phyloP scores from a whole-genome alignment of 805 yeast species.

The Cyberlindnera lachancei region DNA sequence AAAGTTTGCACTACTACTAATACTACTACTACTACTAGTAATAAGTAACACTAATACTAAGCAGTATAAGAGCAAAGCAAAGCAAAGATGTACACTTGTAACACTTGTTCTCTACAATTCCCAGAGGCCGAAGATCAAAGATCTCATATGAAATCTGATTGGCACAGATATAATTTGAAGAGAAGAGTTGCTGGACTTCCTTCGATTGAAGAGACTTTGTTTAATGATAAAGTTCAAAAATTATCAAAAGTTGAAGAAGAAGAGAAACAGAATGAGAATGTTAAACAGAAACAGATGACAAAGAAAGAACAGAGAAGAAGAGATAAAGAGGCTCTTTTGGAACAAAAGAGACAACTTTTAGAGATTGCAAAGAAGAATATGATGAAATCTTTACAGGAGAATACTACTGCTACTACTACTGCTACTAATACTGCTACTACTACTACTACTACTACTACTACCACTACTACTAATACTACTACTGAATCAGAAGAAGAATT shows the following conservation, averaged over 20 bases:
- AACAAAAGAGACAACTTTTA: constrained; percentile 33
- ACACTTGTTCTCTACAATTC: constrained; percentile 79
- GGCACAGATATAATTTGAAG: constrained; percentile 96
- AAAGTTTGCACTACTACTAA: too few relatives aligned
- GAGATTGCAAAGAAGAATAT: constrained; percentile 34
- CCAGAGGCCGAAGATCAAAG: constrained; percentile 73
- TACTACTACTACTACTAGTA: too few relatives aligned
- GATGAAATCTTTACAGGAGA: constrained; percentile 22
- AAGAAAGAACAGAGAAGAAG: constrained; percentile 35
- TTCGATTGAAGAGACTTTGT: constrained; percentile 56
- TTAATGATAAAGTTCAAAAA: constrained; percentile 58
- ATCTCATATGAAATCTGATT: constrained; percentile 90
- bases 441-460: too few relatives aligned
- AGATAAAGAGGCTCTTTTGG: constrained; percentile 35
- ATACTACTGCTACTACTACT: too few relatives aligned
- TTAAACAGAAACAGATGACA: constrained; percentile 26
- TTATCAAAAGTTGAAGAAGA: constrained; percentile 19
- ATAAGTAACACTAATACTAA: neutral
- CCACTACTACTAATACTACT: too few relatives aligned
- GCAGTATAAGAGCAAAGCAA: neutral
- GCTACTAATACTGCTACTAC: too few relatives aligned
- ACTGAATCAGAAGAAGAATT: constrained; percentile 33
- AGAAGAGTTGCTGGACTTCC: constrained; percentile 88
- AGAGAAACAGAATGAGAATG: constrained; percentile 9
- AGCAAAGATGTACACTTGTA: constrained; percentile 53